Base-by-base conservation (phyloP, 2,329 filamentous ascomycete genomes). In the Leptodontidium sp. region DNA sequence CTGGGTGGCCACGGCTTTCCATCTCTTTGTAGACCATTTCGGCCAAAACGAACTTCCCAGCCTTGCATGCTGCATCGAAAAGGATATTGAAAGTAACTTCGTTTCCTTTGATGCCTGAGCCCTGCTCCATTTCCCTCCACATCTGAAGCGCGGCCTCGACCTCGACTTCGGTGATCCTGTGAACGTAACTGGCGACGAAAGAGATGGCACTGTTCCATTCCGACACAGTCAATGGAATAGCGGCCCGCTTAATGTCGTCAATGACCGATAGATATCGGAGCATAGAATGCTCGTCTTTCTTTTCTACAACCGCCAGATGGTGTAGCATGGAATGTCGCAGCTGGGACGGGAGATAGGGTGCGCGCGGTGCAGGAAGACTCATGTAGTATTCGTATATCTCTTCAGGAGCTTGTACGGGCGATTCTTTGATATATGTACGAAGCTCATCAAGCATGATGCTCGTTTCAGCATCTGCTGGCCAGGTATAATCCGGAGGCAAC, bases 51-150 rank as follows among this genome's bases (percentile, higher is more conserved):
- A 92, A 97, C 76, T 97, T 96, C 49, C 92, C 92, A 0, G 93
- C 89, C 79, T 96, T 97, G 73, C 93, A 88, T 0, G 96, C 93
- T 12, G 93, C 87, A 77, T 98, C 92, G 75, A 97, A 98, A 14
- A 99, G 85, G 58, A 98, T 91, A 77, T 96, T 97, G 80, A 99
- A 97, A 0, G 95, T 97, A n/a, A 94, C 90, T 61, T 88, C 85
- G 74, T 91, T 92, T 45, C 87, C 90, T 73, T 82, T 81, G 15
- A 93, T 79, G 0, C 87, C 86, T 1, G 90, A 89, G 4, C 88
- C 82, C 58, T 87, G 85, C 79, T 99, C 96, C 94, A 98, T 98
- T 75, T 96, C 90, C 72, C 88, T 89, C 94, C 95, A 99, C 29
- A 97, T 80, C 59, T 88, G 86, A 57, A 99, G 83, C 0, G 93